Evolutionary conservation across 805 yeast genomes (phyloP), one percentile per base, ranked within the genome.

Genomic region (Scheffersomyces amazonensis): DNA sequence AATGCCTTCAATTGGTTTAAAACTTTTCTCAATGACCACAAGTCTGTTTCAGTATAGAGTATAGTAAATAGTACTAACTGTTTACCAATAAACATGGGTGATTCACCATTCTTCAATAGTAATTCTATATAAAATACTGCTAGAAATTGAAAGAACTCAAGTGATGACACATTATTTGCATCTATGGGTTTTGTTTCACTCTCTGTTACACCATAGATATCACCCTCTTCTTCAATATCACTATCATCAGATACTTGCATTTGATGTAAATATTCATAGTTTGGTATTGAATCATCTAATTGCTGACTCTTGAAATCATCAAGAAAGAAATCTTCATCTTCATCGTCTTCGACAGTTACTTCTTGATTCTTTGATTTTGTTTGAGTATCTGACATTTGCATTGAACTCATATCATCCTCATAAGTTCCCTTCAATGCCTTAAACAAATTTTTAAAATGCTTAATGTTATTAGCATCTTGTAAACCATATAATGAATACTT

Each of bases 191-290:
- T 22, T 16, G 31, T 16, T 6, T 30, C 25, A 6, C 31, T 39
- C 16, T 40, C 46, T 12, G 31, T n/a, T 18, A 36, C 34, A 16
- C 39, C 22, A 31, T 32, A 35, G 2, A 40, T 20, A 7, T 31
- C 37, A 18, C 36, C 41, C n/a, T 16, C 34, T 16, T 20, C 33
- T 18, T 54, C 62, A 5, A 47, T 32, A 29, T 54, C 62, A 28
- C 61, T 58, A 29, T 44, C 54, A 34, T 59, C 65, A 15, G 62
- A 56, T 16, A 50, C 55, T 20, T 57, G 58, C 53, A 66, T 57
- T 32, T 53, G 69, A 12, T 38, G 31, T 7, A 55, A 49, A 45
- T 56, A 52, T 1, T 36, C 37, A 10, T 24, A 12, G 9, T 41
- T 36, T 5, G 24, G 21, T 10, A 39, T 47, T 8, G 31, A 19